Percentiles rank a stretch among this genome's conserved stretches.
These are phyloP conservation scores for Aspergillus vadensis DNA, from an alignment of 2,329 filamentous ascomycete species.

Conservation along the genomic window DNA sequence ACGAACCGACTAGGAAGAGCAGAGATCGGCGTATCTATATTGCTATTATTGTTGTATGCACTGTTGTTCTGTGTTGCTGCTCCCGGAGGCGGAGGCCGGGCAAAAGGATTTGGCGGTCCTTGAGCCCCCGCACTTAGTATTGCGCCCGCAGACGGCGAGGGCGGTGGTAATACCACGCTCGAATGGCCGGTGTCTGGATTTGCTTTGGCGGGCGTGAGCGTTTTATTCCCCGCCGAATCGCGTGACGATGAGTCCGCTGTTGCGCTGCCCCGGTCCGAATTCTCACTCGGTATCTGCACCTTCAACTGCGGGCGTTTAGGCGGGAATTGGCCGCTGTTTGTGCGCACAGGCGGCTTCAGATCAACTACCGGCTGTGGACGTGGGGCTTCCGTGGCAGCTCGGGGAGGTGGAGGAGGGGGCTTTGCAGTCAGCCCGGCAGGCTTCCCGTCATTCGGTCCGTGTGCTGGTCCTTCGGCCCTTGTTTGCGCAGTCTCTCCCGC, in stretches of 20 bases:
- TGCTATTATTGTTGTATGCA: conserved; percentile 45
- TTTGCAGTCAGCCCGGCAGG: conserved; percentile 32
- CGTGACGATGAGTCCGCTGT: conserved; percentile 70
- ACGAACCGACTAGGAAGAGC: conserved; percentile 91
- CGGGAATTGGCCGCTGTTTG: conserved; percentile 71
- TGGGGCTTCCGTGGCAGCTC: conserved; percentile 50
- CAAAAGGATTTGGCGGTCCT: conserved; percentile 94
- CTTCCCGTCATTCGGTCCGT: conserved; percentile 44
- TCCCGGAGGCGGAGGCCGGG: conserved; percentile 75
- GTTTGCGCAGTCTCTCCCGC: conserved; percentile 43
- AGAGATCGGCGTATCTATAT: conserved; percentile 79
- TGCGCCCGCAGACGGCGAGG: conserved; percentile 83
- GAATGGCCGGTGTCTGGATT: conserved; percentile 60
- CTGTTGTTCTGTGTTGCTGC: conserved; percentile 42
- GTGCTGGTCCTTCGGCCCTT: conserved; percentile 35
- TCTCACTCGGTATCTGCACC: conserved; percentile 92
- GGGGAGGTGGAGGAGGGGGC: conserved; percentile 55
- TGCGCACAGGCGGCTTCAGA: conserved; percentile 71
- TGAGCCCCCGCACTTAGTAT: conserved; percentile 87
- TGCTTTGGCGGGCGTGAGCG: conserved; percentile 59
- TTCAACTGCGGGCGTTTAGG: conserved; percentile 80
- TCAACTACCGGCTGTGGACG: conserved; percentile 61
- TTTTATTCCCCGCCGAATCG: conserved; percentile 62
- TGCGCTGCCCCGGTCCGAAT: conserved; percentile 72
- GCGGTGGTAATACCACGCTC: conserved; percentile 82